Evolutionary conservation across 2,329 filamentous ascomycete species (phyloP).

Genomic region (Penicillium sp.): DNA sequence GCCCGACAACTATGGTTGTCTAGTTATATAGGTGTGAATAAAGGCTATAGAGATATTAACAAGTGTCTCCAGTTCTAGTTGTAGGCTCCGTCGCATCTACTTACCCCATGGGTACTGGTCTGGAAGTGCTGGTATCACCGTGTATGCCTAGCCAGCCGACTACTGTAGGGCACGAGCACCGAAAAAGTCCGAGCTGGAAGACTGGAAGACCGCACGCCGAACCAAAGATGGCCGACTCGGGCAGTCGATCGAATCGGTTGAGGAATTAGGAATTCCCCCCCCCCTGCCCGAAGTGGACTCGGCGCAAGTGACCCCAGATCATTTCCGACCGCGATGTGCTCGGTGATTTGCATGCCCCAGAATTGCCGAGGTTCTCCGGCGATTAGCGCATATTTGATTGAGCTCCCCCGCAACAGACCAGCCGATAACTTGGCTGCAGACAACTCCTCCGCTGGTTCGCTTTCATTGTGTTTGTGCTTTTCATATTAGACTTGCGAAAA

Average conservation of each 20-base stretch:
- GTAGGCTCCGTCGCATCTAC: neutral
- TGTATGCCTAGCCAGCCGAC: neutral
- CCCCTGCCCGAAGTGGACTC: neutral
- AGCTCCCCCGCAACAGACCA: constrained; percentile 25
- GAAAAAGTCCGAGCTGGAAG: constrained; percentile 22
- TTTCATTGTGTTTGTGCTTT: neutral
- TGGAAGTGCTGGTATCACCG: neutral
- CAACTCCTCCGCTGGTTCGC: neutral
- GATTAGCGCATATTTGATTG: constrained; percentile 27
- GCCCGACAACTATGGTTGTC: constrained; percentile 9
- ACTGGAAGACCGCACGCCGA: neutral
- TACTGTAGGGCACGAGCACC: constrained; percentile 10
- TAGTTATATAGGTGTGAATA: neutral
- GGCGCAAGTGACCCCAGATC: neutral
- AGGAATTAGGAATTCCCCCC: neutral
- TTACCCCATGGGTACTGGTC: neutral
- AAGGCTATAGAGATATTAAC: neutral
- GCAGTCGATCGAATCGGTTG: constrained; percentile 16
- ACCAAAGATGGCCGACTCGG: constrained; percentile 7
- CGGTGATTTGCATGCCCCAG: constrained; percentile 18
- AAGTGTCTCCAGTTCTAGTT: neutral
- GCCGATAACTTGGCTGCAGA: constrained; percentile 4
- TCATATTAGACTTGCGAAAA: constrained; percentile 3
- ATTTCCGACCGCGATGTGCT: constrained; percentile 2
- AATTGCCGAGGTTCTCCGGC: constrained; percentile 34